Conservation (phyloP, 495 filamentous ascomycete genomes). For the Hypoxylon intermedium region DNA sequence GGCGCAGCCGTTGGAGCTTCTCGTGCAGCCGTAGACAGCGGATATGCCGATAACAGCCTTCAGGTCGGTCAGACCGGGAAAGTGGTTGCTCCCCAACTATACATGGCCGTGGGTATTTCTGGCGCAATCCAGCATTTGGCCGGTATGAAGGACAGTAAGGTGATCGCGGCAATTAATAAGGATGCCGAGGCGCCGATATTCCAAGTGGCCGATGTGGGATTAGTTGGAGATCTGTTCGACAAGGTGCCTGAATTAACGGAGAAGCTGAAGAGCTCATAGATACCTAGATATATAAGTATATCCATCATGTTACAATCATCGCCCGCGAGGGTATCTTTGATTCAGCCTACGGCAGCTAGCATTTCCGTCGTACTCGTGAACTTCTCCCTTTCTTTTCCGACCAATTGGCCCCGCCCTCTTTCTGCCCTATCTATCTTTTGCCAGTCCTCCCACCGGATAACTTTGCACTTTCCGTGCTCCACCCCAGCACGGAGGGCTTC, state of each 20-base stretch:
- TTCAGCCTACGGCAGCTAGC: slow-evolving; percentile 61
- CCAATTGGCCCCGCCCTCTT: slow-evolving; percentile 64
- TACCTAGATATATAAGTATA: slow-evolving; percentile 29
- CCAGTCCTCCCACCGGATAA: slow-evolving; percentile 86
- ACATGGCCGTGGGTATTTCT: slow-evolving; percentile 93
- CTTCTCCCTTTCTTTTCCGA: slow-evolving; percentile 86
- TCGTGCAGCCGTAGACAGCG: slow-evolving; percentile 93
- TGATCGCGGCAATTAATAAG: slow-evolving; percentile 99
- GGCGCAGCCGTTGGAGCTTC: slow-evolving; percentile 95
- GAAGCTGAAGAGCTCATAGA: slow-evolving; percentile 77
- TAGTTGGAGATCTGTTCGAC: slow-evolving; percentile 94
- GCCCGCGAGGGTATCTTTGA: slow-evolving; percentile 20
- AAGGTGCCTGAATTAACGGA: slow-evolving; percentile 95
- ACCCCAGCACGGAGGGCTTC: slow-evolving; percentile 56
- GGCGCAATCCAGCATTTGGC: slow-evolving; percentile 98
- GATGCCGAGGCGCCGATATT: slow-evolving; percentile 96
- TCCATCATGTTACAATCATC: slow-evolving; percentile 22
- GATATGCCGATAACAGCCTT: slow-evolving; percentile 98
- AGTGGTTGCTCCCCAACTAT: slow-evolving; percentile 95
- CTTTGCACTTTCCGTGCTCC: slow-evolving; percentile 46
- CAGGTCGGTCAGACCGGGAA: slow-evolving; percentile 99
- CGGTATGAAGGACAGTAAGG: slow-evolving; percentile 99
- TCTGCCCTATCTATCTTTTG: slow-evolving; percentile 82
- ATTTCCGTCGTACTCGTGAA: slow-evolving; percentile 79
- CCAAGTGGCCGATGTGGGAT: slow-evolving; percentile 93